Percentiles rank a stretch among this genome's conserved stretches.
Evolutionary conservation across 2,329 filamentous ascomycete species (phyloP).

Genomic region (Fusarium duplospermum): DNA sequence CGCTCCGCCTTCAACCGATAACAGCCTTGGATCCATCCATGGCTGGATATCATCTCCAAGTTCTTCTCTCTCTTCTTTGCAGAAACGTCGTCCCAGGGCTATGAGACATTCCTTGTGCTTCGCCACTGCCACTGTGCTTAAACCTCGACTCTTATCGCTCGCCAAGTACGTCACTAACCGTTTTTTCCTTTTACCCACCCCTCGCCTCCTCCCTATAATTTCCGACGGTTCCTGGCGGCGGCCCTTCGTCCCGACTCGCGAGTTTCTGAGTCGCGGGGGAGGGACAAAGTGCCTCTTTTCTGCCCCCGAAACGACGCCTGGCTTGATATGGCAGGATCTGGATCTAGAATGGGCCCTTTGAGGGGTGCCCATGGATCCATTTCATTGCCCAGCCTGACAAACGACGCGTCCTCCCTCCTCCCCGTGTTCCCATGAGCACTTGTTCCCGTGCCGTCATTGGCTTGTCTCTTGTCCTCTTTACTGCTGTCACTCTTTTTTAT

Average conservation of each 20-base stretch:
- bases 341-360: slow-evolving; percentile 29
- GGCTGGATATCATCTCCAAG: not conserved
- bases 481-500: not conserved
- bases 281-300: not conserved
- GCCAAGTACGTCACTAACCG: slow-evolving; percentile 18
- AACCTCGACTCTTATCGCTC: not conserved
- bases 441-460: slow-evolving; percentile 29
- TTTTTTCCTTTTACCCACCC: not conserved
- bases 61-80: not conserved
- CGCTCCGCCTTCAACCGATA: slow-evolving; percentile 18
- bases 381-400: slow-evolving; percentile 18
- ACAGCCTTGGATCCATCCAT: slow-evolving; percentile 5
- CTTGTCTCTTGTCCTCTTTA: slow-evolving; percentile 8
- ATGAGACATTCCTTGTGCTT: slow-evolving; percentile 16
- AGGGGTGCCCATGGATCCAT: slow-evolving; percentile 13
- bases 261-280: not conserved
- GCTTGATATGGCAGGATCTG: slow-evolving; percentile 9
- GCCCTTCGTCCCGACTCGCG: not conserved
- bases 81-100: not conserved
- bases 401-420: slow-evolving; percentile 21
- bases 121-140: not conserved
- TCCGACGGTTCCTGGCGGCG: slow-evolving; percentile 11
- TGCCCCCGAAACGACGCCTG: not conserved
- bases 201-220: not conserved
- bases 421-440: slow-evolving; percentile 37